Evolutionary conservation across 139 green algal species (phyloP).

Genomic region (Bryopsis sp.): DNA sequence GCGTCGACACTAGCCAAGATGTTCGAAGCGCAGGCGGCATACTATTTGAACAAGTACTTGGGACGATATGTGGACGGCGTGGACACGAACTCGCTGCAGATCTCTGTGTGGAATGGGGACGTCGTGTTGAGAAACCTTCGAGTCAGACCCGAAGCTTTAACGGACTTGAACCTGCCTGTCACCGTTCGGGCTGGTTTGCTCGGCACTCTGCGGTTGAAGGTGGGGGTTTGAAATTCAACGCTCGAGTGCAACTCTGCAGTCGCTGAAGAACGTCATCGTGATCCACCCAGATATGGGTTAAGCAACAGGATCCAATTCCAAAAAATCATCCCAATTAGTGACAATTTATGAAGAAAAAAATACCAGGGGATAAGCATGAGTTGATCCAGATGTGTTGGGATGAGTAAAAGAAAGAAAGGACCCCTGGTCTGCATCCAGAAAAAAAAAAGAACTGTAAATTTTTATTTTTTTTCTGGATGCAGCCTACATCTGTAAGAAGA

Average conservation of each 20-base stretch:
- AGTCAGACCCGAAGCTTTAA: slow-evolving; percentile 83
- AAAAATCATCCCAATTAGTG: too few relatives aligned
- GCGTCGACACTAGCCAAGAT: too few relatives aligned
- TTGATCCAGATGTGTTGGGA: too few relatives aligned
- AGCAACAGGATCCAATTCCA: too few relatives aligned
- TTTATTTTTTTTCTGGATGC: too few relatives aligned
- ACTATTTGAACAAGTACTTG: slow-evolving; percentile 77
- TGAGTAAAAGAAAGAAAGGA: too few relatives aligned
- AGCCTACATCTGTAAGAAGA: too few relatives aligned
- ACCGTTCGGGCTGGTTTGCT: slow-evolving; percentile 82
- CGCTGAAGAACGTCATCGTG: not conserved
- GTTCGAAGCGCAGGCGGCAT: slow-evolving; percentile 71
- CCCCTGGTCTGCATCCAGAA: too few relatives aligned
- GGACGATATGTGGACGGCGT: slow-evolving; percentile 75
- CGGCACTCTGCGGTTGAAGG: slow-evolving; percentile 81
- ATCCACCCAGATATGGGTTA: too few relatives aligned
- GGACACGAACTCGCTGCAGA: slow-evolving; percentile 62
- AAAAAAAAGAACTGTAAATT: too few relatives aligned
- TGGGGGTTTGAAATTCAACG: slow-evolving; percentile 5
- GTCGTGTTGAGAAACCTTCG: slow-evolving; percentile 84
- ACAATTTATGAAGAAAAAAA: not conserved
- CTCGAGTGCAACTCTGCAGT: not conserved
- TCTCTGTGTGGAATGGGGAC: slow-evolving; percentile 79
- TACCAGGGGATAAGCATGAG: not conserved
- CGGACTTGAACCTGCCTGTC: slow-evolving; percentile 78